Evolutionary conservation across 208 protist genomes (phyloP), one percentile per base, ranked within the genome.

Genomic region (Borovskyia barvae): DNA sequence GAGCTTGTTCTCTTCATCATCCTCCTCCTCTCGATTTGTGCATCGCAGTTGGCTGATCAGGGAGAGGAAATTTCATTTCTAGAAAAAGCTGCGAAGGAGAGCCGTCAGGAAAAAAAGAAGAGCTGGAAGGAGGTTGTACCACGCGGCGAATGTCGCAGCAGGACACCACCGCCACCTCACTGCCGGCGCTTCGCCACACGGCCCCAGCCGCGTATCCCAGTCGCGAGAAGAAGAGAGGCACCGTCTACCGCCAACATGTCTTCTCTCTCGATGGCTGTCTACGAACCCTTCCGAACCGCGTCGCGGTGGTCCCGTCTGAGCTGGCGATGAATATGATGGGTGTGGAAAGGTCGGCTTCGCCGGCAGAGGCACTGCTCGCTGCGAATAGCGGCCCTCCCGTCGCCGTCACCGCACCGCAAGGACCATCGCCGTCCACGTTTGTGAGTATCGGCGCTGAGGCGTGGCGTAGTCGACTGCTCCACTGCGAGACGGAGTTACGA

Each of bases 401-500:
- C 5, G 50, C 25, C 17, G n/a, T 40, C 11, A 3, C 45, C n/a
- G 5, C 19, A 20, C 32, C 50, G 1, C n/a, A n/a, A 14, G 51
- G 9, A 4, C n/a, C 3, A 12, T 37, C 22, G 3, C 8, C 29
- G 1, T 35, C 22, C 14, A 1, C 8, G 24, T 19, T 15, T 26
- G 2, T 19, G 6, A 3, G 1, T 17, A 12, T 8, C n/a, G 14
- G 22, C 41, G 62, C 78, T 2, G 80, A 83, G 26, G 22, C 55
- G 8, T 96, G 86, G 85, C 83, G 86, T 3, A 96, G 90, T 57
- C 42, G 54, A 0, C 66, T 96, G 33, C 78, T 96, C 20, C 56
- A 75, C 22, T 89, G 82, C 51, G 90, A 96, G 66, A 80, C 84
- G 4, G 75, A 79, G 20, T 56, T 93, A 47, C 78, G 83, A 3